Evolutionary conservation across 371 early-diverging fungal genomes (phyloP).

Genomic region (Vairimorpha apis): DNA sequence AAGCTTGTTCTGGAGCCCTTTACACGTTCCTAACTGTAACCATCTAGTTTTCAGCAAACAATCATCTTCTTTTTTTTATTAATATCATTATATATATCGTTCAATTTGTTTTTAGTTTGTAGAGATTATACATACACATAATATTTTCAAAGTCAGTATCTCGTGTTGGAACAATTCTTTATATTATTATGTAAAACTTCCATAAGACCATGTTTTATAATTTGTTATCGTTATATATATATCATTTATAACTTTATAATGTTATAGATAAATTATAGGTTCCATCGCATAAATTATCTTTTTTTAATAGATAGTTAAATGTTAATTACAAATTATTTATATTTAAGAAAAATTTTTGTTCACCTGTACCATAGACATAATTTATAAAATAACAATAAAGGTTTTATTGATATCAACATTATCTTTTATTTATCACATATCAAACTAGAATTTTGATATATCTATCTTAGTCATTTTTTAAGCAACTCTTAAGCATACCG

Average conservation of each 20-base stretch:
- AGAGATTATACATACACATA: neutral
- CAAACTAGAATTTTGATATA: neutral
- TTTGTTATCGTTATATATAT: neutral
- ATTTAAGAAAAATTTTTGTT: neutral
- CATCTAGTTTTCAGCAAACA: neutral
- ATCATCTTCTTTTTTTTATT: neutral
- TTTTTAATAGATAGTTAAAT: neutral
- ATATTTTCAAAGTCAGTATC: neutral
- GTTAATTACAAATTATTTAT: neutral
- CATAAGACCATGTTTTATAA: neutral
- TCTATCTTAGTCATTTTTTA: neutral
- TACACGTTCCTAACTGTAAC: neutral
- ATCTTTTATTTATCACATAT: no score
- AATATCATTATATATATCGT: neutral
- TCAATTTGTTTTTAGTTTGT: neutral
- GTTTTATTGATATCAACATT: no score
- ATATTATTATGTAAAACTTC: neutral
- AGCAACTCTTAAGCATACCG: neutral
- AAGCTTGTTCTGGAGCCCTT: neutral
- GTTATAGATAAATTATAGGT: neutral
- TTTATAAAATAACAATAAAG: no score
- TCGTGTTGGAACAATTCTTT: neutral
- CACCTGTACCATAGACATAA: no score
- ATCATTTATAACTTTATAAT: neutral
- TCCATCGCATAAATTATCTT: neutral